Conservation (phyloP, 208 protist species). For the Naegleria gruberi region DNA sequence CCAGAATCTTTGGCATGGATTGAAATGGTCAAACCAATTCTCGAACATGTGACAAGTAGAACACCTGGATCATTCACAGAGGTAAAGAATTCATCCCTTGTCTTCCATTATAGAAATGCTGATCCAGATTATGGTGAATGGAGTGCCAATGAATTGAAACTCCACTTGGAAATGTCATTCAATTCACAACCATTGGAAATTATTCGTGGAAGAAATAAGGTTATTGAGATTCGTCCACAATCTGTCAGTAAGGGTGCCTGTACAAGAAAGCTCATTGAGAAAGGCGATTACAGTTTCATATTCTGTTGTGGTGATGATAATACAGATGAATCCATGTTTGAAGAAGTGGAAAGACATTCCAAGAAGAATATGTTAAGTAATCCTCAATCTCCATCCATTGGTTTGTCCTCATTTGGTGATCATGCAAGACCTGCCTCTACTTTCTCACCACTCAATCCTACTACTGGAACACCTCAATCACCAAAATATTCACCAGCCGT, state of each 20-base stretch:
- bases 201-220: constrained; percentile 26
- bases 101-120: constrained; percentile 51
- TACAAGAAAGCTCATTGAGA: constrained; percentile 27
- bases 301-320: constrained; percentile 41
- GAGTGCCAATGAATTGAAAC: constrained; percentile 49
- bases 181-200: not conserved
- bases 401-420: not conserved
- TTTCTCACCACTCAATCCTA: not conserved
- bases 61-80: constrained; percentile 40
- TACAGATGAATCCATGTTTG: constrained; percentile 37
- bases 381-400: not conserved
- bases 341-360: not conserved
- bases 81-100: constrained; percentile 42
- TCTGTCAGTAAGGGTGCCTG: constrained; percentile 34
- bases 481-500: not conserved
- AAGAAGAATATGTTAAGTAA: not conserved
- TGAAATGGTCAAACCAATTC: constrained; percentile 22
- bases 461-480: not conserved
- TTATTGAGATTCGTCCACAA: constrained; percentile 35
- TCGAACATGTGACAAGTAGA: constrained; percentile 29
- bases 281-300: constrained; percentile 28
- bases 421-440: not conserved
- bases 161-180: constrained; percentile 37
- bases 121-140: constrained; percentile 53
- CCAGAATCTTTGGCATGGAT: constrained; percentile 25